Evolutionary conservation across 371 early-diverging fungal genomes (phyloP).

Genomic region (Mucor sp.): DNA sequence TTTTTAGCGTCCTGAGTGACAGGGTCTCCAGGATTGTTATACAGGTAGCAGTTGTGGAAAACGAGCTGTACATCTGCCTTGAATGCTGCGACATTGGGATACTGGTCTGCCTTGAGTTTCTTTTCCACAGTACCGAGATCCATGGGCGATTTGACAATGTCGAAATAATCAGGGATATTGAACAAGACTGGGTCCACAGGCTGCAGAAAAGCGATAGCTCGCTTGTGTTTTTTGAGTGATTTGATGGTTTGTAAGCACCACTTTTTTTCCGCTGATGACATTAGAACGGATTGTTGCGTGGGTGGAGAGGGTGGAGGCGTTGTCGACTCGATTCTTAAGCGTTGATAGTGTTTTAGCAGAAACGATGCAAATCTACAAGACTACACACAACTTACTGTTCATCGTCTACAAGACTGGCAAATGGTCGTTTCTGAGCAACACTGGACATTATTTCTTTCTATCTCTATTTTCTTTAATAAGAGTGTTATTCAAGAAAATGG

Average conservation of each 20-base stretch:
- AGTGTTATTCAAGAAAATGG: not conserved
- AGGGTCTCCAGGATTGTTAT: conserved; percentile 79
- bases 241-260: conserved; percentile 46
- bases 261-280: conserved; percentile 22
- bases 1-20: conserved; percentile 67
- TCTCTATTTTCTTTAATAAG: not conserved
- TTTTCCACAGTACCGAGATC: conserved; percentile 91
- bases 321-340: not conserved
- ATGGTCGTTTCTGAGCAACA: conserved; percentile 28
- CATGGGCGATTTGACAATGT: conserved; percentile 95
- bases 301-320: not conserved
- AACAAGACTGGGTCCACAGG: conserved; percentile 54
- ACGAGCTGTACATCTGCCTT: conserved; percentile 49
- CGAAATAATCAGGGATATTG: conserved; percentile 71
- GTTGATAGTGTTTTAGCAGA: no score
- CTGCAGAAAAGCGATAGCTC: conserved; percentile 74
- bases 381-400: conserved; percentile 7
- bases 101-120: conserved; percentile 58
- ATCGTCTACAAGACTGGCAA: conserved; percentile 18
- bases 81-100: conserved; percentile 47
- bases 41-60: conserved; percentile 61
- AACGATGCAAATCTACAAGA: no score
- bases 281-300: not conserved
- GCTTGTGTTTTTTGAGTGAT: conserved; percentile 64
- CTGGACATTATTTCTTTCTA: conserved; percentile 14